Conservation (phyloP, 345 rosid genomes). For the Corchorus capsularis region DNA sequence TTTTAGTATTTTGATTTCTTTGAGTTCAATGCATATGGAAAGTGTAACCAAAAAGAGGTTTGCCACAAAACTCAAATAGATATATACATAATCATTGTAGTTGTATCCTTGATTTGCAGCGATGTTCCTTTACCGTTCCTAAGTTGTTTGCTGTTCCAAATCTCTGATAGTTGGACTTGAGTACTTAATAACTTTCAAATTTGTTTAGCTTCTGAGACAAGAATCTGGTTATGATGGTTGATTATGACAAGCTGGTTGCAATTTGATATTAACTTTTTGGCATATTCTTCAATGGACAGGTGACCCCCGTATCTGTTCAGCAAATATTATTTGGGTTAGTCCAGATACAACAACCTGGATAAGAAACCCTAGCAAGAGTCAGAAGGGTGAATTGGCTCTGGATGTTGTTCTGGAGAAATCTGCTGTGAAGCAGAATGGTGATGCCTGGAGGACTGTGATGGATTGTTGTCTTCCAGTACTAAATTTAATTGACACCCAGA, state of each 20-base stretch:
- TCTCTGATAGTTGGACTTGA: not conserved
- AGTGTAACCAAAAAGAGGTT: not conserved
- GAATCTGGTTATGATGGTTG: not conserved
- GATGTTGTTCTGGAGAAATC: constrained; percentile 75
- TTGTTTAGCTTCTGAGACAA: not conserved
- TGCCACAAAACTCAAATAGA: not conserved
- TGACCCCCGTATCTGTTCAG: constrained; percentile 73
- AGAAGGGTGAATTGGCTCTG: constrained; percentile 73
- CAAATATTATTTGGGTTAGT: constrained; percentile 74
- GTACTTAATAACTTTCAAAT: not conserved
- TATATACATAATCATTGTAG: not conserved
- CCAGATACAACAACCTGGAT: constrained; percentile 74
- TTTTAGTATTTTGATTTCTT: constrained; percentile 7
- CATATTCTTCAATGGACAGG: constrained; percentile 50
- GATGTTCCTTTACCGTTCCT: not conserved
- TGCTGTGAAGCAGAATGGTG: constrained; percentile 77
- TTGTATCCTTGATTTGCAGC: not conserved
- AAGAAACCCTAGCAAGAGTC: constrained; percentile 49
- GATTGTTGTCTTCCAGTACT: constrained; percentile 90
- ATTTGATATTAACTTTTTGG: constrained; percentile 20
- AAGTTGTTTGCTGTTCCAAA: constrained; percentile 14
- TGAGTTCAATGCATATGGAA: constrained; percentile 13
- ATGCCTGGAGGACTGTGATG: constrained; percentile 90
- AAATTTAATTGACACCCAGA: constrained; percentile 70
- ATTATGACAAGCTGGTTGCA: not conserved